phyloP scores from a whole-genome alignment of 495 filamentous ascomycete genomes.

The Aspergillus haitiensis region DNA sequence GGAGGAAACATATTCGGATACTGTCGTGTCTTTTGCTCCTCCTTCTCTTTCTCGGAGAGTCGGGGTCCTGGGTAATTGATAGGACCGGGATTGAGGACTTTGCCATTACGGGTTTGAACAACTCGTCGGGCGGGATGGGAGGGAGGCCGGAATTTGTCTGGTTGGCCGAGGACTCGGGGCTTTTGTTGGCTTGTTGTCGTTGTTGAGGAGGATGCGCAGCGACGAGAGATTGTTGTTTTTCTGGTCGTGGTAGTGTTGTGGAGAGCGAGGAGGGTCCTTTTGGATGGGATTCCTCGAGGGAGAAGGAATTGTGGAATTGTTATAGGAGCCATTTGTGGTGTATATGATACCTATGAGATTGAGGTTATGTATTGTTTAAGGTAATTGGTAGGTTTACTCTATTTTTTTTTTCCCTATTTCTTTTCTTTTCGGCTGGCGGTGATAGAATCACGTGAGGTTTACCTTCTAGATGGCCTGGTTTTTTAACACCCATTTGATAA shows the following conservation, averaged over 20 bases:
- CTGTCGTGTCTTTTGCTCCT: slow-evolving; percentile 59
- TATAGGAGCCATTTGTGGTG: slow-evolving; percentile 25
- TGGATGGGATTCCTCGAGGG: slow-evolving; percentile 41
- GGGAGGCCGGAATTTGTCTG: slow-evolving; percentile 79
- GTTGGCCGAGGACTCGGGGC: slow-evolving; percentile 69
- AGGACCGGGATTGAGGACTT: slow-evolving; percentile 34
- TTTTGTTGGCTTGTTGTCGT: slow-evolving; percentile 33
- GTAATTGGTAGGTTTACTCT: not conserved
- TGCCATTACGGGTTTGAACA: slow-evolving; percentile 33
- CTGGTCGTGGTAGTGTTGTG: slow-evolving; percentile 20
- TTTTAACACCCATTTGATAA: not conserved
- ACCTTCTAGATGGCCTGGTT: not conserved
- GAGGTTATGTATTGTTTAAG: no score
- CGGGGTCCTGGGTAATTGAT: slow-evolving; percentile 68
- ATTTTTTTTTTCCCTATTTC: not conserved
- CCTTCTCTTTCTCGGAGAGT: slow-evolving; percentile 56
- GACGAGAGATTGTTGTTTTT: slow-evolving; percentile 19
- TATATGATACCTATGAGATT: no score
- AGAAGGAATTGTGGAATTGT: slow-evolving; percentile 45
- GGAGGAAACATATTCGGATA: slow-evolving; percentile 84
- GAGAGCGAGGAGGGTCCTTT: slow-evolving; percentile 32
- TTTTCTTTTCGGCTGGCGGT: not conserved
- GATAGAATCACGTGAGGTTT: slow-evolving; percentile 12
- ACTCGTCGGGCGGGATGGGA: slow-evolving; percentile 70
- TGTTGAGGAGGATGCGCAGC: slow-evolving; percentile 31